Evolutionary conservation across 345 rosid species (phyloP).

Genomic region (Populus davidiana): DNA sequence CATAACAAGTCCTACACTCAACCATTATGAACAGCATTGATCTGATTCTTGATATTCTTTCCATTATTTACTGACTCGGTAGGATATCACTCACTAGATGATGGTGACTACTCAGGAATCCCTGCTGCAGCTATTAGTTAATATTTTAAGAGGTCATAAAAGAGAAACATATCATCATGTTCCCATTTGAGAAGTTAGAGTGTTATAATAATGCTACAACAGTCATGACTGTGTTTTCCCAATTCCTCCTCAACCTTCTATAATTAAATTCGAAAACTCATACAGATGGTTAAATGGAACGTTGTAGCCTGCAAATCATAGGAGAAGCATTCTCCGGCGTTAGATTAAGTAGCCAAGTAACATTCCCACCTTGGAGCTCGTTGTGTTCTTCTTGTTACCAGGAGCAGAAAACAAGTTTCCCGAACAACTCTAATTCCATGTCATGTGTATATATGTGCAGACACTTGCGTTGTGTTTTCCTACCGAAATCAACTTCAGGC

Average conservation of each 20-base stretch:
- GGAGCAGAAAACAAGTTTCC: not conserved
- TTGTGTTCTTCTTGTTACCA: not conserved
- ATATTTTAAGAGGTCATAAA: not conserved
- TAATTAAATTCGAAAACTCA: too few relatives aligned
- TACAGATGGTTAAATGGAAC: not conserved
- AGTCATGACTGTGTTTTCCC: not conserved
- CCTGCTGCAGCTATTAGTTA: not conserved
- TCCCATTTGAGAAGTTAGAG: not conserved
- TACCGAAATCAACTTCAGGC: not conserved
- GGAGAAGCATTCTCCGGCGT: too few relatives aligned
- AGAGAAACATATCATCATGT: not conserved
- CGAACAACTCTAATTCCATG: not conserved
- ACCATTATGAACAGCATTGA: not conserved
- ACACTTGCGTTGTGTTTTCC: not conserved
- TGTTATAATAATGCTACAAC: not conserved
- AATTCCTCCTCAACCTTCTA: not conserved
- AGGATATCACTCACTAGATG: not conserved
- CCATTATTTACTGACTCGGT: not conserved
- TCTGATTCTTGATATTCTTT: not conserved
- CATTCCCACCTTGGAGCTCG: not conserved
- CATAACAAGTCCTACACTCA: not conserved
- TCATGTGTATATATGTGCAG: not conserved
- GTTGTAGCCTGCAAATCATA: too few relatives aligned
- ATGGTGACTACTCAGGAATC: not conserved
- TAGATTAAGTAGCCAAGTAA: too few relatives aligned